phyloP scores from a whole-genome alignment of 2,329 filamentous ascomycete genomes.

The Phoma sp. region DNA sequence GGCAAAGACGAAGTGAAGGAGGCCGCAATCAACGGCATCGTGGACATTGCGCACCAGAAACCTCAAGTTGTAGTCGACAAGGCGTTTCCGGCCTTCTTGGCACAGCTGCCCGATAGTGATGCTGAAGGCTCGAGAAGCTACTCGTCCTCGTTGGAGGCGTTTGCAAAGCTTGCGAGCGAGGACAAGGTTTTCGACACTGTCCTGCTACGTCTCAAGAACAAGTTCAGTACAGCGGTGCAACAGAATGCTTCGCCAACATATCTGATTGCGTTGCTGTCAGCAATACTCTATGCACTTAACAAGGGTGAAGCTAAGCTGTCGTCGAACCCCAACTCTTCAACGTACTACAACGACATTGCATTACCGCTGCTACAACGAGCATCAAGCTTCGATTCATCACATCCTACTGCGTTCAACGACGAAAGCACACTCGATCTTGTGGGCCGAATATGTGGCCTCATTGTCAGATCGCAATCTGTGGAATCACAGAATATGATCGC shows the following conservation, averaged over 20 bases:
- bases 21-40: constrained; percentile 64
- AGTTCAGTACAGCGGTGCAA: constrained; percentile 63
- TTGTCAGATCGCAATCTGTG: constrained; percentile 60
- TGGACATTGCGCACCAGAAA: constrained; percentile 67
- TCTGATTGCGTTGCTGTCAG: constrained; percentile 65
- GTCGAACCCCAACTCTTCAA: constrained; percentile 46
- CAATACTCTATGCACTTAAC: constrained; percentile 66
- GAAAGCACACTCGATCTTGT: constrained; percentile 64
- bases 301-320: constrained; percentile 61
- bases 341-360: constrained; percentile 56
- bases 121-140: constrained; percentile 56
- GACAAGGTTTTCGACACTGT: constrained; percentile 69
- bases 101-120: constrained; percentile 65
- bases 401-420: constrained; percentile 50
- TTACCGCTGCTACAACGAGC: constrained; percentile 51
- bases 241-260: constrained; percentile 61
- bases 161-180: constrained; percentile 69
- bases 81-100: constrained; percentile 70
- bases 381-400: constrained; percentile 40
- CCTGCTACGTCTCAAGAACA: constrained; percentile 67
- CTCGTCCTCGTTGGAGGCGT: constrained; percentile 64
- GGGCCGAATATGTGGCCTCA: constrained; percentile 65
- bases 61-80: constrained; percentile 68
- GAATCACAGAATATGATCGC: constrained; percentile 60
- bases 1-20: constrained; percentile 64